A percentile compares a stretch with the other conserved stretches of the same genome.
phyloP scores from a whole-genome alignment of 192 early-diverging fungal species.

The Coemansia sp. region DNA sequence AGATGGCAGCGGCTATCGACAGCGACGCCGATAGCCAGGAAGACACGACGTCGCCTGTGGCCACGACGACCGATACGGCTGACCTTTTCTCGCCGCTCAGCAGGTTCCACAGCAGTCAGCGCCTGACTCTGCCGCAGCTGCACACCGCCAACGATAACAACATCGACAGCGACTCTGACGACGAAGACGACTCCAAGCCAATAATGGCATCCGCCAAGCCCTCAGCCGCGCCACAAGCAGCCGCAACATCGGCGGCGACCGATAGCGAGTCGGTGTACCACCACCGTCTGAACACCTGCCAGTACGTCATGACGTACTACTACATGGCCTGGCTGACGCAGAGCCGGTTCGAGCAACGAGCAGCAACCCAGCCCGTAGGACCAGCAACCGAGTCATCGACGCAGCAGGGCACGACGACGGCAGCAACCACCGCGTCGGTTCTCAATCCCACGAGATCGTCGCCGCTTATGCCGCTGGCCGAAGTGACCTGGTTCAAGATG shows the following conservation, averaged over 20 bases:
- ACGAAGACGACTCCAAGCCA: neutral
- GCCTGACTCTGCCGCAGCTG: conserved; percentile 8
- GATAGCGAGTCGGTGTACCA: neutral
- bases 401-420: no score
- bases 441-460: neutral
- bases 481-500: conserved; percentile 53
- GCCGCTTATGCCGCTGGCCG: conserved; percentile 22
- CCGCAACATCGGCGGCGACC: neutral
- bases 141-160: neutral
- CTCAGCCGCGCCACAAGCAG: conserved; percentile 2
- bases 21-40: neutral
- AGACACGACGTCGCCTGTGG: neutral
- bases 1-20: neutral
- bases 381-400: conserved; percentile 9
- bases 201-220: no score
- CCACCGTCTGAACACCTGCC: conserved; percentile 7
- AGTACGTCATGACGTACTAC: conserved; percentile 45
- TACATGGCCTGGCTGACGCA: conserved; percentile 48
- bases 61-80: neutral
- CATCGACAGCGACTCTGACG: conserved; percentile 2
- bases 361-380: conserved; percentile 33
- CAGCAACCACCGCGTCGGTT: neutral
- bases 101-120: conserved; percentile 9
- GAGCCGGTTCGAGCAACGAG: conserved; percentile 33
- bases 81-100: conserved; percentile 9